A percentile compares a stretch with the other conserved stretches of the same genome.
These are phyloP conservation scores for Smallanthus sonchifolius DNA, from an alignment of 129 eudicot species.

Conservation along the genomic window DNA sequence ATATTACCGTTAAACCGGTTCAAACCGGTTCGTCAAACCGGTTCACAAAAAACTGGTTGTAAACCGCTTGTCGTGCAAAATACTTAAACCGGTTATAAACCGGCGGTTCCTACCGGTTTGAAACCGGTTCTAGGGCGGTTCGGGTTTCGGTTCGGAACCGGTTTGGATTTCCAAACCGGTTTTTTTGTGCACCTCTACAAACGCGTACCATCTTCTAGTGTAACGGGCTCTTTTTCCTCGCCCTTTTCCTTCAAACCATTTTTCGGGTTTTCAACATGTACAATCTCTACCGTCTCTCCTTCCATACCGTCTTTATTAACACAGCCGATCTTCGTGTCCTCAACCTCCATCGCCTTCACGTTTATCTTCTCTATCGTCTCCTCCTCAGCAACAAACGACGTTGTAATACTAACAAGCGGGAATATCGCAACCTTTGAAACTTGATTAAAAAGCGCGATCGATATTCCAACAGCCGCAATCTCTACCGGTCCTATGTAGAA, in stretches of 20 bases:
- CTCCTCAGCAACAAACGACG: conserved; percentile 86
- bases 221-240: background rate
- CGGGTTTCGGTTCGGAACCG: too few relatives aligned
- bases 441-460: conserved; percentile 78
- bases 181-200: too few relatives aligned
- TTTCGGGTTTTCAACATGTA: conserved; percentile 15
- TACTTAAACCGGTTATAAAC: too few relatives aligned
- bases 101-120: too few relatives aligned
- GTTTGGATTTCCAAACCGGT: too few relatives aligned
- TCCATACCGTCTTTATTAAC: background rate
- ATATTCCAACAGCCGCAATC: conserved; percentile 85
- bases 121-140: too few relatives aligned
- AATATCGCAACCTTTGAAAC: conserved; percentile 71
- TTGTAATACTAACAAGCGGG: conserved; percentile 87
- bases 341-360: background rate
- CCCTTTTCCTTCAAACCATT: conserved; percentile 1
- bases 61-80: too few relatives aligned
- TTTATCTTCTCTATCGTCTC: conserved; percentile 37
- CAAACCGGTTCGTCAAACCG: too few relatives aligned
- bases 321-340: background rate
- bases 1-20: too few relatives aligned
- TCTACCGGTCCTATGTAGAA: conserved; percentile 56
- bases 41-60: too few relatives aligned
- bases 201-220: conserved; percentile 22
- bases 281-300: conserved; percentile 11